Evolutionary conservation across 2,329 filamentous ascomycete species (phyloP).

Genomic region (Penicillium vulpinum): DNA sequence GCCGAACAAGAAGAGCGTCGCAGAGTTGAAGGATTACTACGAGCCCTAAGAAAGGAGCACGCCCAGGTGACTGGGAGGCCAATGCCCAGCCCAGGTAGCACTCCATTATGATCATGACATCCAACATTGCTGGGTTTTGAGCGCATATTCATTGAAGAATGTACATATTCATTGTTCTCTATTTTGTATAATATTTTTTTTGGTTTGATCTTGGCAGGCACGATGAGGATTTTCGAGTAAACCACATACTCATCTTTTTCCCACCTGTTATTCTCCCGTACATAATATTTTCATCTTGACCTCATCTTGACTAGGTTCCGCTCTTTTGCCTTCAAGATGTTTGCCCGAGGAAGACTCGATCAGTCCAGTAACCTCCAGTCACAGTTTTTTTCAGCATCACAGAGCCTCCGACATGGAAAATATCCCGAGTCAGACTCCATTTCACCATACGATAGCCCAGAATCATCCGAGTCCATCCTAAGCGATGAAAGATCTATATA

Average conservation of each 20-base stretch:
- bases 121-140: conserved; percentile 13
- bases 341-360: not conserved
- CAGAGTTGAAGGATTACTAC: conserved; percentile 63
- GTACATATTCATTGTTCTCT: conserved; percentile 26
- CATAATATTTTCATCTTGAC: not conserved
- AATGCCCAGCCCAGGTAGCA: conserved; percentile 34
- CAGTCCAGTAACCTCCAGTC: conserved; percentile 4
- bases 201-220: conserved; percentile 19
- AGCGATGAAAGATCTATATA: conserved; percentile 42
- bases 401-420: conserved; percentile 6
- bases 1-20: conserved; percentile 71
- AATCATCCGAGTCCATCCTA: conserved; percentile 29
- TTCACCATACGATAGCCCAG: conserved; percentile 11
- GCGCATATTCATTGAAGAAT: conserved; percentile 14
- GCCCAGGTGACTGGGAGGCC: conserved; percentile 34
- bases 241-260: conserved; percentile 1
- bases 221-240: conserved; percentile 13
- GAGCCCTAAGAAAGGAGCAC: conserved; percentile 49
- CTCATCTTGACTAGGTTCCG: not conserved
- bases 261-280: not conserved
- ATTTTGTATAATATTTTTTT: conserved; percentile 24
- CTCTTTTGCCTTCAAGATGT: conserved; percentile 15
- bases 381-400: not conserved
- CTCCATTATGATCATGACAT: conserved; percentile 38
- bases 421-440: conserved; percentile 7